Evolutionary conservation across 441 rosid genomes (phyloP), one percentile per base, ranked within the genome.

Genomic region (Adansonia rubrostipa): DNA sequence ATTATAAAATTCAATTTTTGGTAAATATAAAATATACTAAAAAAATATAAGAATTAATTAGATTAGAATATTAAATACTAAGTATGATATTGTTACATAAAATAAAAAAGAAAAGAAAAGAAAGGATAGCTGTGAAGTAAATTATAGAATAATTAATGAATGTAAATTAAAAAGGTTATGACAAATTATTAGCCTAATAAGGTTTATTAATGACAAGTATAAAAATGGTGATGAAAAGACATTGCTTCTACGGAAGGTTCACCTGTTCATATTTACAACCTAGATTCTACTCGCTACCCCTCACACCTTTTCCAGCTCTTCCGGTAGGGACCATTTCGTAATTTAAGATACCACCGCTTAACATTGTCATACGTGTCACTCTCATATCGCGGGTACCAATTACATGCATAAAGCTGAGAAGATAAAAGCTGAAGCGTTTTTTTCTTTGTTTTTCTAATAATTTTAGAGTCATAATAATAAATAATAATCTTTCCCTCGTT

Each of bases 401-500:
- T 2, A 28, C 0, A 0, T 2, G 9, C 5, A 53, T 19, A 53
- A 47, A 14, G 24, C 5, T n/a, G 62, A 33, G 62, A 71, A 71
- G 50, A 36, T 33, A 9, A 71, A 53, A 6, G 11, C 19, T 9
- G 22, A 28, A 1, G 58, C 73, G 13, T 22, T n/a, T 24, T 19
- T 15, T 28, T 28, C 36, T 19, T 9, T 8, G 4, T 66, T n/a
- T 17, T 8, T 48, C 9, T 45, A 33, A 45, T 13, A 6, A 17
- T 71, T 79, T 73, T 44, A 40, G 73, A 53, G 85, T 33, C 66
- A 14, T 17, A 47, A 33, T 64, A 8, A 7, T 7, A 70, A 8
- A 7, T 15, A 70, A 70, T 71, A 33, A 71, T 22, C 58, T 76
- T 87, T 88, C 93, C 90, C 91, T 85, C 93, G 83, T 84, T 57